Evolutionary conservation across 2,329 filamentous ascomycete genomes (phyloP).

Genomic region (Venturia asperata): DNA sequence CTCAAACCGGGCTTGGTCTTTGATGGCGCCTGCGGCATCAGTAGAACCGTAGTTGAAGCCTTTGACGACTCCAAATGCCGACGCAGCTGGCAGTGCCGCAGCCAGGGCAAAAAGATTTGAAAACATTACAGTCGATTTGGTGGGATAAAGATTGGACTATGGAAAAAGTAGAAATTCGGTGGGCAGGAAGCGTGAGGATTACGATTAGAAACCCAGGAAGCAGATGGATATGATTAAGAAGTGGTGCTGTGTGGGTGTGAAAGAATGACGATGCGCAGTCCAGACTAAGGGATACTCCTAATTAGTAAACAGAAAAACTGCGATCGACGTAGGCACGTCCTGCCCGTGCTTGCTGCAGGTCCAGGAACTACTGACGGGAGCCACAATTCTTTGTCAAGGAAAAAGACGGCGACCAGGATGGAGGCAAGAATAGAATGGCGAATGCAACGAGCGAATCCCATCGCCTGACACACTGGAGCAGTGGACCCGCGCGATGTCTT

Average conservation of each 20-base stretch:
- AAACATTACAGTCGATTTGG: slow-evolving; percentile 29
- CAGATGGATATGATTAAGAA: not conserved
- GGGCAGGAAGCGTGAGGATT: not conserved
- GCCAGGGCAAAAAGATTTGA: slow-evolving; percentile 31
- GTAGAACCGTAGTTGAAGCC: slow-evolving; percentile 70
- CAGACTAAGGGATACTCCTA: not conserved
- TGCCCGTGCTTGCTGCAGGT: slow-evolving; percentile 1
- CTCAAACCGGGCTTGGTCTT: slow-evolving; percentile 60
- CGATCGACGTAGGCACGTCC: not conserved
- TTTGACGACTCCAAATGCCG: slow-evolving; percentile 37
- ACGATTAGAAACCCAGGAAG: not conserved
- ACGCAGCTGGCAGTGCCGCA: slow-evolving; percentile 35
- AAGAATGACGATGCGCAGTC: slow-evolving; percentile 7
- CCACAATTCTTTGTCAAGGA: slow-evolving; percentile 4
- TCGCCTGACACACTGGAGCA: not conserved
- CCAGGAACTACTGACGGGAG: not conserved
- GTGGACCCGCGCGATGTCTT: not conserved
- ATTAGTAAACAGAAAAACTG: not conserved
- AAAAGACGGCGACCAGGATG: not conserved
- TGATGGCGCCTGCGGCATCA: slow-evolving; percentile 53
- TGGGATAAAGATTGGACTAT: not conserved
- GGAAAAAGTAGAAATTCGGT: not conserved
- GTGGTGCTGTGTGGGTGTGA: not conserved
- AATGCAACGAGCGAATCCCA: not conserved
- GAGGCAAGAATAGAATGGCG: not conserved